Conservation (phyloP, 1,284 basidiomycete genomes). For the Leccinum fallax region DNA sequence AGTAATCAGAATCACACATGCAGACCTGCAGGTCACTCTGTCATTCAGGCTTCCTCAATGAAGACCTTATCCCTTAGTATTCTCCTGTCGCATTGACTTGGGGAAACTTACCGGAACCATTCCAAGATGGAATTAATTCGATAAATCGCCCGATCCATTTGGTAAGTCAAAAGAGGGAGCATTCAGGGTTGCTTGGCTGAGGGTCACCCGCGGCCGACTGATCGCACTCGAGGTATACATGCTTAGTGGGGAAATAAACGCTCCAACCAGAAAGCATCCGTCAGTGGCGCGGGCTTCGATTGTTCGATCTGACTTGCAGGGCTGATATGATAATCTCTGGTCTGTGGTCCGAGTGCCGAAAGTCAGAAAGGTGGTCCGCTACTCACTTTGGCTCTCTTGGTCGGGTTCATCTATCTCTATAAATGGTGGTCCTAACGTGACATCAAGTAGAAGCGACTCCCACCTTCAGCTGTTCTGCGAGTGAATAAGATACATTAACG, state of each 20-base stretch:
- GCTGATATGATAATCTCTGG: background rate
- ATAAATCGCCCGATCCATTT: background rate
- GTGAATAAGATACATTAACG: background rate
- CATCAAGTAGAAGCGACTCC: background rate
- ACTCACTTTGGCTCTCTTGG: conserved; percentile 16
- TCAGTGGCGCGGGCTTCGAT: conserved; percentile 15
- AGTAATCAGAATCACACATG: conserved; percentile 17
- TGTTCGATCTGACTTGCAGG: background rate
- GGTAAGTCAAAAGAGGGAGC: background rate
- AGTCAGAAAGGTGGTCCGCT: conserved; percentile 3
- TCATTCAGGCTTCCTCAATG: conserved; percentile 36
- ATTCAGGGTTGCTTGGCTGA: conserved; percentile 18
- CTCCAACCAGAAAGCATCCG: conserved; percentile 14
- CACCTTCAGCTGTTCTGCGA: background rate
- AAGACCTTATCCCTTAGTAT: background rate
- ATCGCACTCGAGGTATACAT: conserved; percentile 16
- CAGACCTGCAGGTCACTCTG: conserved; percentile 12
- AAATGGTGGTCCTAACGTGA: conserved; percentile 42
- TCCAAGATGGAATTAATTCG: background rate
- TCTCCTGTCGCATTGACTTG: background rate
- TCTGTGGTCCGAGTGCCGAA: conserved; percentile 13
- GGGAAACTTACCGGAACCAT: background rate
- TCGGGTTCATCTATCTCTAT: conserved; percentile 16
- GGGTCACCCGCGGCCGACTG: conserved; percentile 9
- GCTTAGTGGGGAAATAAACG: conserved; percentile 15